Percentiles rank a stretch among this genome's conserved stretches.
Conservation (phyloP, 805 yeast genomes). For the Cyberlindnera maclurae region DNA sequence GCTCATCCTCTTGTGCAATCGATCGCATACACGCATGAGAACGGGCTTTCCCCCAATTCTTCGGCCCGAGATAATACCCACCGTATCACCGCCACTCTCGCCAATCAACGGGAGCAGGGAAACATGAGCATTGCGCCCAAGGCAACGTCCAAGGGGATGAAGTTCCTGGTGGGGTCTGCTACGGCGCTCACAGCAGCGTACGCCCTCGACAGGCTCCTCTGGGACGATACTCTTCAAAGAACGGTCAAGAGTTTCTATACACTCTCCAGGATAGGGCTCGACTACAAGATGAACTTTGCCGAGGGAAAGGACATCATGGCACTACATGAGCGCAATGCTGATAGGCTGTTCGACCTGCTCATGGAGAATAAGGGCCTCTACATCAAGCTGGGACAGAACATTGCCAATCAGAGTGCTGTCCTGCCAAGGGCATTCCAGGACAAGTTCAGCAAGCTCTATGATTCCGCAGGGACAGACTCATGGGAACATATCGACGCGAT, state of each 20-base stretch:
- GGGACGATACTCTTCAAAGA: conserved; percentile 46
- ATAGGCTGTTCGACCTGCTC: conserved; percentile 38
- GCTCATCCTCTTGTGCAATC: too few species aligned
- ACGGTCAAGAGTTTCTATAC: conserved; percentile 44
- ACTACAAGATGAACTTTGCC: conserved; percentile 49
- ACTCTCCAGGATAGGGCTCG: conserved; percentile 45
- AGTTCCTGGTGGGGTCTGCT: background rate
- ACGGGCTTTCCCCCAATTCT: too few species aligned
- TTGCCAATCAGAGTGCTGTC: conserved; percentile 66
- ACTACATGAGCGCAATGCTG: conserved; percentile 55
- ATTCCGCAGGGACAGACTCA: conserved; percentile 55
- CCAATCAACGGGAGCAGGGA: too few species aligned
- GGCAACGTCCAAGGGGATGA: background rate
- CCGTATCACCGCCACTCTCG: too few species aligned
- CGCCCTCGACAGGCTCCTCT: conserved; percentile 30
- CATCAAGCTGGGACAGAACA: conserved; percentile 72
- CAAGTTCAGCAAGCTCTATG: conserved; percentile 52
- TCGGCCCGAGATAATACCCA: too few species aligned
- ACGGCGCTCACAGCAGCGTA: background rate
- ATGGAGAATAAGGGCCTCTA: conserved; percentile 51
- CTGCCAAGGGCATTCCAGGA: conserved; percentile 60
- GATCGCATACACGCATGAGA: too few species aligned
- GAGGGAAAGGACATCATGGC: conserved; percentile 40
- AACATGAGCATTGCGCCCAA: background rate
- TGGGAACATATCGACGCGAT: conserved; percentile 41